phyloP scores from a whole-genome alignment of 495 filamentous ascomycete species.

The Daldinia decipiens region DNA sequence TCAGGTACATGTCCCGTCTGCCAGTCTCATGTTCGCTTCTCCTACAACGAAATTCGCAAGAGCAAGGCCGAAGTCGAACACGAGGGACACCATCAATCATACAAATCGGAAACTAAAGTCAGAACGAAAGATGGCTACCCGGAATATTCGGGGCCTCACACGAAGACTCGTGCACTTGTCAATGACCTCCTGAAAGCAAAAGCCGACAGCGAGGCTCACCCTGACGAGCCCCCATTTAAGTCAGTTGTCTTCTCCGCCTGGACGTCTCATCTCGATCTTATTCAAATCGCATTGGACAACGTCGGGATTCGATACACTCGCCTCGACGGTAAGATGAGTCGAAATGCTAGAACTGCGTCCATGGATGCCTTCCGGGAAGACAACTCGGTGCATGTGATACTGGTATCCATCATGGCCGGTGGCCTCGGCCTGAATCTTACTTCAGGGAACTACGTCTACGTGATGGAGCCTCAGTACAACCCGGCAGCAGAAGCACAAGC shows the following conservation, averaged over 20 bases:
- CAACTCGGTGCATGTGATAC: slow-evolving; percentile 74
- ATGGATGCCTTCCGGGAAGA: slow-evolving; percentile 83
- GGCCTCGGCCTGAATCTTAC: slow-evolving; percentile 94
- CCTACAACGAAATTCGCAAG: slow-evolving; percentile 73
- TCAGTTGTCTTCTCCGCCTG: slow-evolving; percentile 93
- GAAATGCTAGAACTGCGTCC: slow-evolving; percentile 72
- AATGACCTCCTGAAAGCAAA: slow-evolving; percentile 69
- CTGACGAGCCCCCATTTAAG: slow-evolving; percentile 76
- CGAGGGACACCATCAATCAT: slow-evolving; percentile 56
- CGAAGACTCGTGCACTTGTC: slow-evolving; percentile 85
- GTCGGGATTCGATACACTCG: slow-evolving; percentile 75
- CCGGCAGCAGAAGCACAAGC: slow-evolving; percentile 95
- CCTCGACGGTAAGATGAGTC: slow-evolving; percentile 87
- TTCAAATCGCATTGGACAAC: slow-evolving; percentile 81
- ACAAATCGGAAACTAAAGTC: slow-evolving; percentile 62
- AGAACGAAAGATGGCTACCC: slow-evolving; percentile 75
- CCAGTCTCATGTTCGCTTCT: slow-evolving; percentile 64
- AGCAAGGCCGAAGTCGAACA: slow-evolving; percentile 69
- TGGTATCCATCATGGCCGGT: slow-evolving; percentile 92
- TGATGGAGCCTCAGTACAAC: slow-evolving; percentile 99
- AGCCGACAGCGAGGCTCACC: slow-evolving; percentile 66
- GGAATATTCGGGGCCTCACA: slow-evolving; percentile 87
- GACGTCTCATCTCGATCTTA: slow-evolving; percentile 94
- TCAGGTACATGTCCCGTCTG: slow-evolving; percentile 70
- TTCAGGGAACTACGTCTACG: slow-evolving; percentile 82